These are phyloP conservation scores for Hydnum rufescens DNA, from an alignment of 768 basidiomycete genomes.

Conservation along the genomic window DNA sequence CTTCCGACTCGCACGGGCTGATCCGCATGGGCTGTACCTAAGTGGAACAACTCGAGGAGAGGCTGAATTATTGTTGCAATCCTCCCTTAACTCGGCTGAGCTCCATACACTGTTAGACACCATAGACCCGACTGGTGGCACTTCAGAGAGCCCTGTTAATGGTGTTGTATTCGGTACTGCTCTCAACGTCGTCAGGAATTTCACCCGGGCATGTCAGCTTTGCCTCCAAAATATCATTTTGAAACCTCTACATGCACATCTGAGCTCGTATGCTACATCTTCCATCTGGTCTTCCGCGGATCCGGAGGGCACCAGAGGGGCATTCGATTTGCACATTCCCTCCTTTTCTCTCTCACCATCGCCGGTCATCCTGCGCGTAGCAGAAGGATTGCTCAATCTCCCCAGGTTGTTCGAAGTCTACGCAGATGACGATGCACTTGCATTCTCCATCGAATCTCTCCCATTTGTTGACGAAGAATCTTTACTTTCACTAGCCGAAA, in stretches of 20 bases:
- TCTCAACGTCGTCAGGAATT: conserved; percentile 12
- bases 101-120: conserved; percentile 41
- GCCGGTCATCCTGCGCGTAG: conserved; percentile 69
- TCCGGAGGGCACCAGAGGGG: conserved; percentile 23
- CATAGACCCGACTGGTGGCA: conserved; percentile 4
- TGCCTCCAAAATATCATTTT: conserved; percentile 70
- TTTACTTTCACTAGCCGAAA: conserved; percentile 8
- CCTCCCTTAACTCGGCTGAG: conserved; percentile 63
- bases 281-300: conserved; percentile 41
- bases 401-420: conserved; percentile 89
- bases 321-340: conserved; percentile 42
- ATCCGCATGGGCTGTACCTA: conserved; percentile 34
- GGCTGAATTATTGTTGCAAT: conserved; percentile 60
- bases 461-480: conserved; percentile 43
- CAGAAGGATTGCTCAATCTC: conserved; percentile 86
- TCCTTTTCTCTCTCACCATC: conserved; percentile 87
- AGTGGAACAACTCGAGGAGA: conserved; percentile 37
- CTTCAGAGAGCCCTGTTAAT: conserved; percentile 1
- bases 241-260: conserved; percentile 55
- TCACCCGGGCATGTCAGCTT: conserved; percentile 55
- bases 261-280: conserved; percentile 47
- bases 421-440: conserved; percentile 75
- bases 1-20: conserved; percentile 36
- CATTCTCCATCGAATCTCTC: conserved; percentile 69
- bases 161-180: background rate